Percentiles rank a stretch among this genome's conserved stretches.
Conservation (phyloP, 169 alveolate genomes). For the Plasmodium inui region DNA sequence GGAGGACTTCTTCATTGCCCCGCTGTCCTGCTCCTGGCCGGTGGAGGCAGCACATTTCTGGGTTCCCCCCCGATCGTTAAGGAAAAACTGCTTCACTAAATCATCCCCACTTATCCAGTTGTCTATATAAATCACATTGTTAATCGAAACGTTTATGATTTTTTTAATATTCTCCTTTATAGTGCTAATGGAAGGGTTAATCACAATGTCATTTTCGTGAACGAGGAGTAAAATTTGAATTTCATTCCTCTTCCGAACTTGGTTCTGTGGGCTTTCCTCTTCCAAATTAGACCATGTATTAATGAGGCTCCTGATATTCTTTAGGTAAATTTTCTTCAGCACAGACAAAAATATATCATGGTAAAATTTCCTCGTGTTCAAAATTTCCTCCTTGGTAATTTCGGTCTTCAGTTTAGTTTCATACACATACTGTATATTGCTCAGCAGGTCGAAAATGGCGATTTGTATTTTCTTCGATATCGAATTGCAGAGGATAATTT, state of each 20-base stretch:
- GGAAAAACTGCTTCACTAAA: conserved; percentile 27
- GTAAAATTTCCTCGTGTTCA: conserved; percentile 45
- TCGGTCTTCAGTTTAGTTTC: conserved; percentile 51
- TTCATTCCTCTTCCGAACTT: neutral
- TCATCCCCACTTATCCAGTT: conserved; percentile 71
- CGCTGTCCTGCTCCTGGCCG: neutral
- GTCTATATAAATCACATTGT: conserved; percentile 69
- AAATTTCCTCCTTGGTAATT: conserved; percentile 54
- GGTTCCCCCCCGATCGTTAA: neutral
- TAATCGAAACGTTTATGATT: conserved; percentile 68
- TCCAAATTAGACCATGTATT: conserved; percentile 54
- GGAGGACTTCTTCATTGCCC: neutral
- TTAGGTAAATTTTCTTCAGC: conserved; percentile 46
- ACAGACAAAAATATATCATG: conserved; percentile 39
- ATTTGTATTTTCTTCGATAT: conserved; percentile 68
- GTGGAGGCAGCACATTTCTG: neutral
- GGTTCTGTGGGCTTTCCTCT: neutral
- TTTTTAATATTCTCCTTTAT: conserved; percentile 69
- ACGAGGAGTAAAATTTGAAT: conserved; percentile 55
- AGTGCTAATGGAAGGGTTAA: conserved; percentile 62
- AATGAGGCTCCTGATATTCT: conserved; percentile 47
- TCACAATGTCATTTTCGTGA: conserved; percentile 57
- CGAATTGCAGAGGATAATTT: conserved; percentile 49
- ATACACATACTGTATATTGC: conserved; percentile 74
- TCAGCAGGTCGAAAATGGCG: conserved; percentile 63